Conservation (phyloP, 2,329 filamentous ascomycete species). For the Ophiostoma tasmaniense region DNA sequence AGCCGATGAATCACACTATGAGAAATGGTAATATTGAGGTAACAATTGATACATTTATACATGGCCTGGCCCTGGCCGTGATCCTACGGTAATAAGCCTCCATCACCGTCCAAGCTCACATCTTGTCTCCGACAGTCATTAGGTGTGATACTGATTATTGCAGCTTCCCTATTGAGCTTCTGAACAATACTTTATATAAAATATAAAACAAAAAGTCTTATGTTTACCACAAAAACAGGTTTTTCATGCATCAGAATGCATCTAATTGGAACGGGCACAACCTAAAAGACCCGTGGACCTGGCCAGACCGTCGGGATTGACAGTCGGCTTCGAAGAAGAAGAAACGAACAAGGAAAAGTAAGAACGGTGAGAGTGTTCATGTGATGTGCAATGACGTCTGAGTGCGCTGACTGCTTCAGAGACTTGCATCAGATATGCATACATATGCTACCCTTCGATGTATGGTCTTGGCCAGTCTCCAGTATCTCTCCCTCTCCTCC, state of each 20-base stretch:
- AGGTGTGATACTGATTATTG: too few relatives aligned
- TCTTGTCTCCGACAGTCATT: not conserved
- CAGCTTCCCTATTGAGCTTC: too few relatives aligned
- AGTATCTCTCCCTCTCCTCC: not conserved
- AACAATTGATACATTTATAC: not conserved
- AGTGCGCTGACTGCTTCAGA: not conserved
- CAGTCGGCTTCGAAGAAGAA: not conserved
- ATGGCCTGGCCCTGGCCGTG: not conserved
- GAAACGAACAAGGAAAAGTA: not conserved
- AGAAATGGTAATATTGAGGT: not conserved
- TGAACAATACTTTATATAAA: not conserved
- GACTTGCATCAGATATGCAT: not conserved
- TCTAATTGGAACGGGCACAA: not conserved
- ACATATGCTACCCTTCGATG: not conserved
- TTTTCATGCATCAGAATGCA: conserved; percentile 13
- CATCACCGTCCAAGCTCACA: not conserved
- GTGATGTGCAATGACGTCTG: conserved; percentile 7
- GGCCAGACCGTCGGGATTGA: conserved; percentile 10
- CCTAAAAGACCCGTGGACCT: conserved; percentile 1
- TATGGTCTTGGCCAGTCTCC: conserved; percentile 1
- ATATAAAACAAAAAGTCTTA: not conserved
- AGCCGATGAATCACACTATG: not conserved
- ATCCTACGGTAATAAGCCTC: not conserved
- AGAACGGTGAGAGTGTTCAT: not conserved
- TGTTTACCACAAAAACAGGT: conserved; percentile 11